Conservation (phyloP, 345 rosid species). For the Ailanthus altissimus region DNA sequence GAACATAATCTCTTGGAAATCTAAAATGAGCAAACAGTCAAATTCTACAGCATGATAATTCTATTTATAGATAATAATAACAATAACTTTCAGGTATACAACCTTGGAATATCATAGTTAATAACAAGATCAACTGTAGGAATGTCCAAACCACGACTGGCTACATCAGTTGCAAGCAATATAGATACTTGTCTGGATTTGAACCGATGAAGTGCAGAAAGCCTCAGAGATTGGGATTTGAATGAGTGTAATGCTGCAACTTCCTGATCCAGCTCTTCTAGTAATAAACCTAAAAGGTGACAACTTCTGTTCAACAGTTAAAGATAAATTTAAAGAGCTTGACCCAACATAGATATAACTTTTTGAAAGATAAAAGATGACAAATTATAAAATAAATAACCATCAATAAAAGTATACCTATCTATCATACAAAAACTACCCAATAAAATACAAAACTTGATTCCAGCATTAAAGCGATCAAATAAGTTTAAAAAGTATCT, state of each 20-base stretch:
- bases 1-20: conserved; percentile 87
- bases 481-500: no score
- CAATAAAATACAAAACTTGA: no score
- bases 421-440: no score
- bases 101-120: conserved; percentile 96
- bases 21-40: conserved; percentile 37
- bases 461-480: no score
- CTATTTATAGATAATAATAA: background rate
- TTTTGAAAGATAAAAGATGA: no score
- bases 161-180: conserved; percentile 92
- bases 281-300: conserved; percentile 69
- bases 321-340: conserved; percentile 6
- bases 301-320: conserved; percentile 55
- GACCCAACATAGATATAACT: background rate
- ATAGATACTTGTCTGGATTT: conserved; percentile 81
- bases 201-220: conserved; percentile 74
- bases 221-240: conserved; percentile 77
- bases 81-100: background rate
- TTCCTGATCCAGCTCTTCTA: conserved; percentile 85
- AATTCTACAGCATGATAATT: conserved; percentile 3
- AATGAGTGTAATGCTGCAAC: conserved; percentile 76
- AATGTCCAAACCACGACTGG: conserved; percentile 94
- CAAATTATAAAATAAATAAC: no score
- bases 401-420: no score
- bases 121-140: conserved; percentile 95